A percentile compares a stretch with the other conserved stretches of the same genome.
Evolutionary conservation across 169 alveolate genomes (phyloP).

Genomic region (Blepharisma undulans): DNA sequence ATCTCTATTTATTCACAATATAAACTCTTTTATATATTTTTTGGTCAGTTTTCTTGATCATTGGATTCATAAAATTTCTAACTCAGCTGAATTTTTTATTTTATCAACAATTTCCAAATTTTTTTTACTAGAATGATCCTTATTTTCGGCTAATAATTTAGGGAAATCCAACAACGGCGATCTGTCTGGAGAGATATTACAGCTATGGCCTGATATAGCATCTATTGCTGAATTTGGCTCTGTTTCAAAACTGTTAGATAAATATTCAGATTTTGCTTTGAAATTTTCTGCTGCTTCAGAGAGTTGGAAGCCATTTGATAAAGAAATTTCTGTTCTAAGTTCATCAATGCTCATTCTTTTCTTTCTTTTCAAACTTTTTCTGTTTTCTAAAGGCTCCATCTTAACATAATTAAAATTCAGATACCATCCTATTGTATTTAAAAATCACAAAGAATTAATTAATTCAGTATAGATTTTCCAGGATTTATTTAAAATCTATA

Average conservation of each 20-base stretch:
- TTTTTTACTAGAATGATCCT: background rate
- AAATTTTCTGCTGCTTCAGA: background rate
- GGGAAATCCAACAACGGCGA: background rate
- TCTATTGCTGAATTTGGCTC: background rate
- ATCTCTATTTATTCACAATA: background rate
- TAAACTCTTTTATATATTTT: background rate
- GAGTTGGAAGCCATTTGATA: background rate
- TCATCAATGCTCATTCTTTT: background rate
- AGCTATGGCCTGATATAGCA: background rate
- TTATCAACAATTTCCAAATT: background rate
- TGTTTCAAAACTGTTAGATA: background rate
- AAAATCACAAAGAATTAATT: background rate
- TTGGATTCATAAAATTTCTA: background rate
- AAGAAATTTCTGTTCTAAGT: background rate
- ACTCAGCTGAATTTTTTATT: background rate
- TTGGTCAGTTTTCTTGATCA: background rate
- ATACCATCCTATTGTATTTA: background rate
- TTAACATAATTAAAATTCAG: background rate
- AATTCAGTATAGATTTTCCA: no score
- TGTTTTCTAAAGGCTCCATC: background rate
- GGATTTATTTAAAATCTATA: no score
- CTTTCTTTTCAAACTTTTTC: background rate
- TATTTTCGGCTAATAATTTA: background rate
- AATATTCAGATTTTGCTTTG: background rate
- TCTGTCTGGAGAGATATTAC: background rate